Base-by-base conservation (phyloP, 2,329 filamentous ascomycete species). In the Aspergillus persii region DNA sequence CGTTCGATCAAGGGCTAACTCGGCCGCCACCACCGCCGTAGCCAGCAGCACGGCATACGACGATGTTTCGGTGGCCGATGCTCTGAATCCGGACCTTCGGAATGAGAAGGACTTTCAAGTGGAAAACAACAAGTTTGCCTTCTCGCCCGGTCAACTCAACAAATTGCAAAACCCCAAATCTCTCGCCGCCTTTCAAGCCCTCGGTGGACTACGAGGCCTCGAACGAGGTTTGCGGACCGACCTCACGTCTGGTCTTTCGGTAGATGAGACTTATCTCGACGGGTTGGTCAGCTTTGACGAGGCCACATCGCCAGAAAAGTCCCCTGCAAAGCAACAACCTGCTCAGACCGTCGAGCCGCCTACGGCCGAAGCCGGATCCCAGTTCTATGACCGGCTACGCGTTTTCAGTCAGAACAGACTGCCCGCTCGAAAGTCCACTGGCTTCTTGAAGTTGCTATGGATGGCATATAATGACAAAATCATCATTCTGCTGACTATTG, bases 131-230 rank as follows among this genome's bases (percentile, higher is more conserved):
- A 89, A 89, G 0, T 96, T 96, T 69, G 92, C 91, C 15, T 96
- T 92, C 71, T 86, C 87, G 2, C 75, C 75, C 0, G 92, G 93
- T 12, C 88, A 96, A 70, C 81, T 97, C 63, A 89, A 87, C 68
- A 96, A 96, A 75, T 84, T 96, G 78, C 86, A 94, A 62, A 95
- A 96, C 71, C 93, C 93, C 3, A 96, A 96, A 79, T 96, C 87
- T 61, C 77, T 96, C 59, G 81, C 88, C 11, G 92, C 92, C 0
- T 96, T 94, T 66, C 90, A 89, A 69, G 88, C 88, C 12, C 74
- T 97, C 4, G 92, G 93, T 52, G 93, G 93, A 27, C 75, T 96
- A 15, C 77, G 76, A 18, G 93, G 93, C 0, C 75, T 97, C 52
- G 92, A 94, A 74, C 89, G 86, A 69, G 93, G 92, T 8, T 78